These are phyloP conservation scores for Chaetomium sp. DNA, from an alignment of 2,329 filamentous ascomycete genomes.

Conservation along the genomic window DNA sequence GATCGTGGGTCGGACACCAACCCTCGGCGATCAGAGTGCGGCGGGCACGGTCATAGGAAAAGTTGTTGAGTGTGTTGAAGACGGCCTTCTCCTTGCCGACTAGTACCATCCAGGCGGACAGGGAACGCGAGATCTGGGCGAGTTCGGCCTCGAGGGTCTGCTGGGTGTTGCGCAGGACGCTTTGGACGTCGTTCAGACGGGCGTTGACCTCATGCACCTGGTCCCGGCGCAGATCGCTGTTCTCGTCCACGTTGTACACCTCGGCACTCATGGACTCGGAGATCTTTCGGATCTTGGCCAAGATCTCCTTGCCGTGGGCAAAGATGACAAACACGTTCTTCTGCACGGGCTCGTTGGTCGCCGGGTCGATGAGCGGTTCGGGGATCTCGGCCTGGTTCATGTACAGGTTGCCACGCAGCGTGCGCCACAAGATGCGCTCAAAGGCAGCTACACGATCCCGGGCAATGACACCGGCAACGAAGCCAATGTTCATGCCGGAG, in stretches of 20 bases:
- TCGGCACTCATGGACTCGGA: slow-evolving; percentile 95
- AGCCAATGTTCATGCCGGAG: slow-evolving; percentile 97
- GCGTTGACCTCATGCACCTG: slow-evolving; percentile 98
- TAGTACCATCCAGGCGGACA: slow-evolving; percentile 96
- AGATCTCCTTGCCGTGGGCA: slow-evolving; percentile 94
- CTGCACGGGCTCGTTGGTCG: slow-evolving; percentile 83
- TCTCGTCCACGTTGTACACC: slow-evolving; percentile 95
- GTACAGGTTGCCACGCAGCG: slow-evolving; percentile 93
- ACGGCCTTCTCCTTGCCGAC: slow-evolving; percentile 98
- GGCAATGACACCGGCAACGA: slow-evolving; percentile 92
- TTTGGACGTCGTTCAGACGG: slow-evolving; percentile 81
- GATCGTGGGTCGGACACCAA: slow-evolving; percentile 90
- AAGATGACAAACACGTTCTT: slow-evolving; percentile 99
- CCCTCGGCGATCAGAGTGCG: slow-evolving; percentile 97
- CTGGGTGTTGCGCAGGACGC: slow-evolving; percentile 91
- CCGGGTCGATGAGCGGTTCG: slow-evolving; percentile 83
- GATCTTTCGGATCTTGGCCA: slow-evolving; percentile 98
- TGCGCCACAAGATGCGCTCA: slow-evolving; percentile 95
- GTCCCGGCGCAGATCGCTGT: slow-evolving; percentile 87
- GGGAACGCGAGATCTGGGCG: slow-evolving; percentile 82
- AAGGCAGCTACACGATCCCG: slow-evolving; percentile 91
- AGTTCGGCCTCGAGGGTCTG: slow-evolving; percentile 88
- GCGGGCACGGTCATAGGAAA: slow-evolving; percentile 91
- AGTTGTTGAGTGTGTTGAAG: slow-evolving; percentile 90
- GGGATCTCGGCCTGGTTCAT: slow-evolving; percentile 99